phyloP scores from a whole-genome alignment of 495 filamentous ascomycete genomes.

The Penicillium paxilli region DNA sequence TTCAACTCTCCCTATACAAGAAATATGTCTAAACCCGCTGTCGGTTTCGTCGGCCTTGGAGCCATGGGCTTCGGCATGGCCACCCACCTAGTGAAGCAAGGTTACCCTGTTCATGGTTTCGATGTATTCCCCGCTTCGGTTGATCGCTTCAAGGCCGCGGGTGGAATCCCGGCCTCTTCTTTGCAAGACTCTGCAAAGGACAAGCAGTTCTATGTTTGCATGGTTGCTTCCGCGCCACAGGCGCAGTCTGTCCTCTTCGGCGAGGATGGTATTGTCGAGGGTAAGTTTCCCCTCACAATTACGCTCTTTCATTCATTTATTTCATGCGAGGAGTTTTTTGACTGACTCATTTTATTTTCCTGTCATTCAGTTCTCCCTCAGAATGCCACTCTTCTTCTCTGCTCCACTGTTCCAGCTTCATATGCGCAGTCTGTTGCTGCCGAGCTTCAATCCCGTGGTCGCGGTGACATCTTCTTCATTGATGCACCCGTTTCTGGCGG shows the following conservation, averaged over 20 bases:
- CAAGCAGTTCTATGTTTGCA: slow-evolving; percentile 66
- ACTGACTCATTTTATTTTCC: neutral
- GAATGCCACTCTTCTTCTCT: slow-evolving; percentile 65
- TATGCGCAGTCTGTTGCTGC: slow-evolving; percentile 61
- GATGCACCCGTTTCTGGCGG: slow-evolving; percentile 80
- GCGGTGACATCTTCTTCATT: slow-evolving; percentile 66
- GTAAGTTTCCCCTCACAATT: slow-evolving; percentile 15
- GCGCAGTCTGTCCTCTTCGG: slow-evolving; percentile 66
- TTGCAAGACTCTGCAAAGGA: slow-evolving; percentile 62
- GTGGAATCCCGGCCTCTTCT: slow-evolving; percentile 61
- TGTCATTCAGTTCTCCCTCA: slow-evolving; percentile 49
- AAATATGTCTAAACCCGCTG: slow-evolving; percentile 45
- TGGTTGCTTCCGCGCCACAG: slow-evolving; percentile 78
- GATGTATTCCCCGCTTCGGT: slow-evolving; percentile 75
- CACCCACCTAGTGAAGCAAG: slow-evolving; percentile 68
- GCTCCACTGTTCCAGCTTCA: slow-evolving; percentile 71
- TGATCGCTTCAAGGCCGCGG: slow-evolving; percentile 65
- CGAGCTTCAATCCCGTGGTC: slow-evolving; percentile 51
- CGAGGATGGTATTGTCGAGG: slow-evolving; percentile 54
- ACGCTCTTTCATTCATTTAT: neutral
- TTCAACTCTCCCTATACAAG: neutral
- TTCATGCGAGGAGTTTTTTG: neutral
- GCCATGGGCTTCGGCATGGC: slow-evolving; percentile 92
- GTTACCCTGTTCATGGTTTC: slow-evolving; percentile 70
- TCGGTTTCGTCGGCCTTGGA: slow-evolving; percentile 81